Percentiles rank a stretch among this genome's conserved stretches.
Conservation (phyloP, 148 eudicot genomes). For the Drosera capensis region DNA sequence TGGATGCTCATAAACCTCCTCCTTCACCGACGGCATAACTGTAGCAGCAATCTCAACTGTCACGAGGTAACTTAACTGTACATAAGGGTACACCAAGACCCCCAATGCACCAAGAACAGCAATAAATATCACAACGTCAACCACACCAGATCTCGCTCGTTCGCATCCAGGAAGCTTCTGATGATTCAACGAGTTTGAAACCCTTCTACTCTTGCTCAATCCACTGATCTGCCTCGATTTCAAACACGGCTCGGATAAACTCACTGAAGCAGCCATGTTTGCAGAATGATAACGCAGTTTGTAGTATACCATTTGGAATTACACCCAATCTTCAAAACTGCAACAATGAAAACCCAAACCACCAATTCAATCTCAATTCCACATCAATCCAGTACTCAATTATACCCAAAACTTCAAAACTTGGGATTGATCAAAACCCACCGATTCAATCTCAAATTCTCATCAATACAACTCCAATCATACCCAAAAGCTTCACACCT, state of each 20-base stretch:
- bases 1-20: conserved; percentile 47
- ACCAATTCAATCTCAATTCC: background rate
- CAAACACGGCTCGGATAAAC: conserved; percentile 17
- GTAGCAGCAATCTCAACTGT: conserved; percentile 16
- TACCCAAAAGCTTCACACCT: too few relatives aligned
- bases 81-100: conserved; percentile 46
- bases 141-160: conserved; percentile 37
- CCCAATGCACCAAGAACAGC: conserved; percentile 61
- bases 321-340: conserved; percentile 2
- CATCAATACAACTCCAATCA: too few relatives aligned
- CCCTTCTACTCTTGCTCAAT: conserved; percentile 18
- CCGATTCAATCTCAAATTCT: too few relatives aligned
- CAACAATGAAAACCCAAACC: conserved; percentile 1
- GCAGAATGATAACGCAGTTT: conserved; percentile 23
- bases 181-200: conserved; percentile 15
- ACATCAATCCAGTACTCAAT: background rate
- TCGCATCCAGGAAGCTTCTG: conserved; percentile 20
- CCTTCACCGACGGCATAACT: conserved; percentile 22
- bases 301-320: conserved; percentile 38
- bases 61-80: conserved; percentile 12
- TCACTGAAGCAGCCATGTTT: conserved; percentile 43
- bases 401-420: too few relatives aligned
- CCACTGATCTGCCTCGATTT: conserved; percentile 39
- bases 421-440: too few relatives aligned
- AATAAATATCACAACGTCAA: conserved; percentile 49